Base-by-base conservation (phyloP, 108 stramenopile genomes). In the Nannochloropsis salina region DNA sequence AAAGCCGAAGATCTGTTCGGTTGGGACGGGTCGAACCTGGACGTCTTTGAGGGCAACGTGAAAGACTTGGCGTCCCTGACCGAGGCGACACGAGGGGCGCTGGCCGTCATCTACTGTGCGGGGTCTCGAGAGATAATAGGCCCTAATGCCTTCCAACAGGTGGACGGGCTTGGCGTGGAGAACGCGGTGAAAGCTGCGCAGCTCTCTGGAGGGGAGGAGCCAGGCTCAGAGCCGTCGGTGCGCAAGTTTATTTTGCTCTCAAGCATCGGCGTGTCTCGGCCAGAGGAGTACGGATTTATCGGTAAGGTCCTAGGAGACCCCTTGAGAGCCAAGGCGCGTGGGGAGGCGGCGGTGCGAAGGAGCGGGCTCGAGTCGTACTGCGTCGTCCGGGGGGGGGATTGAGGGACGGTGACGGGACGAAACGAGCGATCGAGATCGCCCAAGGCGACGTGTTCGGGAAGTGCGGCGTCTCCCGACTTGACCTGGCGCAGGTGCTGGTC, bases 101-200 rank as follows among this genome's bases (percentile, higher is more conserved):
- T 74, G n/a, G 61, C 61, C 8, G 61, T 74, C n/a, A 74, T 74
- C 4, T 74, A 74, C n/a, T 74, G 61, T n/a, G 61, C 61, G 6
- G 61, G 61, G 61, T 74, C 61, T n/a, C 61, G 61, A n/a, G 61
- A 74, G n/a, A n/a, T 74, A n/a, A 74, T 74, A n/a, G 61, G 61
- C 3, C 4, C 61, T 15, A 74, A 74, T 74, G 8, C 61, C 61
- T 74, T 74, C 8, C n/a, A 15, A n/a, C 61, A 74, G 61, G 61
- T 74, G 15, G 61, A 74, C n/a, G 61, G 61, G 20, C 6, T 74
- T 4, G 61, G 61, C n/a, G 61, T 74, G 20, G 61, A 74, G 61
- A 74, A 74, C 61, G 61, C 61, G 61, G 61, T 74, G 20, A 74
- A 74, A 8, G 61, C 61, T 74, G 61, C 61, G 15, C 6, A 74